A percentile compares a stretch with the other conserved stretches of the same genome.
These are phyloP conservation scores for Bipolaris oryzae DNA, from an alignment of 2,329 filamentous ascomycete species.

Conservation along the genomic window DNA sequence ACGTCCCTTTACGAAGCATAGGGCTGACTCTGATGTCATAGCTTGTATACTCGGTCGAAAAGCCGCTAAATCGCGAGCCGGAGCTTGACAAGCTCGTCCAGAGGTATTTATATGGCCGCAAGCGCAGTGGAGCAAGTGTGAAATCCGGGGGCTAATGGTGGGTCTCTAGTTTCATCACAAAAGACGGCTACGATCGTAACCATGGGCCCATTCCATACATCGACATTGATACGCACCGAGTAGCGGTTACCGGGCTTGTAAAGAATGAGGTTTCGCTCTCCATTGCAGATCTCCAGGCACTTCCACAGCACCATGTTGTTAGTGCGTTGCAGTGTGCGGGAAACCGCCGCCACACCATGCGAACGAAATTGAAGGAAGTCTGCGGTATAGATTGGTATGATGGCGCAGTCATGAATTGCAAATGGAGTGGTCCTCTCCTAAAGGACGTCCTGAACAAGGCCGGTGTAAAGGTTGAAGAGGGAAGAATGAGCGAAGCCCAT, in stretches of 20 bases:
- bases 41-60: conserved; percentile 51
- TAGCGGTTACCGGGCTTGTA: conserved; percentile 60
- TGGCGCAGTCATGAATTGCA: conserved; percentile 66
- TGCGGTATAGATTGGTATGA: conserved; percentile 66
- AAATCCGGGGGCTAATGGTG: not conserved
- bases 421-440: conserved; percentile 59
- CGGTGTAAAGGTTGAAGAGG: conserved; percentile 46
- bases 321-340: conserved; percentile 66
- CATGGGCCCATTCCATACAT: conserved; percentile 61
- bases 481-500: conserved; percentile 49
- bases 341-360: conserved; percentile 66
- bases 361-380: conserved; percentile 64
- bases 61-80: conserved; percentile 58
- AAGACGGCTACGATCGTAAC: conserved; percentile 62
- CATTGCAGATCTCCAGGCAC: conserved; percentile 54
- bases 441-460: conserved; percentile 58
- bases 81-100: conserved; percentile 52
- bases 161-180: conserved; percentile 55
- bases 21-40: conserved; percentile 32
- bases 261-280: conserved; percentile 53
- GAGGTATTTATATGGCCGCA: conserved; percentile 38
- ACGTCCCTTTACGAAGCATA: not conserved
- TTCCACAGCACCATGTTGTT: conserved; percentile 61
- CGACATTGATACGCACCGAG: conserved; percentile 47
- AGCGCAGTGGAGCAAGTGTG: not conserved